Base-by-base conservation (phyloP, 2,329 filamentous ascomycete species). In the Pezicula neosporulosa region DNA sequence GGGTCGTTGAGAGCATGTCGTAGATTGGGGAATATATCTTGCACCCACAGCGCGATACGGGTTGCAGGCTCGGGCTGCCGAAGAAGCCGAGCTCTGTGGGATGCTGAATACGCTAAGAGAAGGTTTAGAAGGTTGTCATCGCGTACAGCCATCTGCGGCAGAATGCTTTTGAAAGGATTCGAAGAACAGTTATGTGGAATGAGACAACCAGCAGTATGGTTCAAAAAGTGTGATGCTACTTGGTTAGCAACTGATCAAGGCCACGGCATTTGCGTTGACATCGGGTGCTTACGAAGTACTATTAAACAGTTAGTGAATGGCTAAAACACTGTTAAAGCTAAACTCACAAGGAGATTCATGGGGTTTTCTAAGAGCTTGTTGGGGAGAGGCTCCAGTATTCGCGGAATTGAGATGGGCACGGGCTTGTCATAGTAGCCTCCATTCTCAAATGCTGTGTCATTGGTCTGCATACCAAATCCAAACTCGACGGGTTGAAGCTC, bases 71-170 rank as follows among this genome's bases (percentile, higher is more conserved):
- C 89, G 0, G 80, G 78, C 56, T 93, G 87, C 30, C 81, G 79
- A 18, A 94, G 73, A 30, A 93, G 79, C 42, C 86, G 82, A 9
- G 90, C 87, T 50, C 89, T 82, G 66, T 95, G 90, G 27, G 85
- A 89, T n/a, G 90, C 90, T 60, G 88, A 90, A 67, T 91, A 95
- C 18, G 90, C 86, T 21, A 95, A 77, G 44, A 94, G 74, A 30
- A 95, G 73, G 57, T 89, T 88, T 48, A 95, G 76, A 1, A 95
- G 77, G 61, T 90, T 86, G 47, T 82, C 78, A 58, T 88, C 83
- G 52, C 76, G 76, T 21, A 89, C 73, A 19, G 86, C 86, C 82
- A 90, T 83, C 67, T 74, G 70, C 0, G 77, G 77, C 6, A 79
- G 63, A 39, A 76, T 72, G 38, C 68, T 77, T 30, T 72, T 71